Conservation (phyloP, 2,329 filamentous ascomycete genomes). For the Fusarium oxysporum region DNA sequence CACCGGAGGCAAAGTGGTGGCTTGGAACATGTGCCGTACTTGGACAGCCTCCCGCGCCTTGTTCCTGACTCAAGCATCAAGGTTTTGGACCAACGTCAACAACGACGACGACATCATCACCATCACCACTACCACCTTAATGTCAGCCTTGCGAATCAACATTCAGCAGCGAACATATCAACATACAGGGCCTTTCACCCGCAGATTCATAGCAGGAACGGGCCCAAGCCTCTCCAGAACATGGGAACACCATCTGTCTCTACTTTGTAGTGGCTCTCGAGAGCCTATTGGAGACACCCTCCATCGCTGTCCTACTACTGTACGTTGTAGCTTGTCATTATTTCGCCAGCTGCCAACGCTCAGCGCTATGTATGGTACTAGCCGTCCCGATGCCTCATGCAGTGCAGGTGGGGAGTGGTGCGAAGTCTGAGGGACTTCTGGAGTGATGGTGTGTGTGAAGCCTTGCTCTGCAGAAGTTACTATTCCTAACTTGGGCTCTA, state of each 20-base stretch:
- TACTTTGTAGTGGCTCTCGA: slow-evolving; percentile 1
- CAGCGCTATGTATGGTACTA: slow-evolving; percentile 34
- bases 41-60: slow-evolving; percentile 32
- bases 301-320: slow-evolving; percentile 7
- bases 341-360: slow-evolving; percentile 29
- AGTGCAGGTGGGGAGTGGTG: slow-evolving; percentile 26
- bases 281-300: slow-evolving; percentile 9
- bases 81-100: slow-evolving; percentile 12
- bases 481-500: slow-evolving; percentile 21
- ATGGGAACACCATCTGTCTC: slow-evolving; percentile 19
- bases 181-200: not conserved
- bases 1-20: slow-evolving; percentile 23
- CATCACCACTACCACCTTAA: slow-evolving; percentile 3
- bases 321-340: not conserved
- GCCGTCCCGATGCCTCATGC: slow-evolving; percentile 36
- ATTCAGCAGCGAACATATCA: not conserved
- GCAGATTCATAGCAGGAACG: not conserved
- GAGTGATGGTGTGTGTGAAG: slow-evolving; percentile 17
- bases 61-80: slow-evolving; percentile 37
- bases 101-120: slow-evolving; percentile 6
- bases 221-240: not conserved
- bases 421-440: slow-evolving; percentile 43
- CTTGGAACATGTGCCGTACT: slow-evolving; percentile 36
- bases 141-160: slow-evolving; percentile 12
- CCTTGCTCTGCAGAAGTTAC: slow-evolving; percentile 26